Evolutionary conservation across 202 grass and related monocot genomes (phyloP), one percentile per base, ranked within the genome.

Genomic region (Carex arenaria): DNA sequence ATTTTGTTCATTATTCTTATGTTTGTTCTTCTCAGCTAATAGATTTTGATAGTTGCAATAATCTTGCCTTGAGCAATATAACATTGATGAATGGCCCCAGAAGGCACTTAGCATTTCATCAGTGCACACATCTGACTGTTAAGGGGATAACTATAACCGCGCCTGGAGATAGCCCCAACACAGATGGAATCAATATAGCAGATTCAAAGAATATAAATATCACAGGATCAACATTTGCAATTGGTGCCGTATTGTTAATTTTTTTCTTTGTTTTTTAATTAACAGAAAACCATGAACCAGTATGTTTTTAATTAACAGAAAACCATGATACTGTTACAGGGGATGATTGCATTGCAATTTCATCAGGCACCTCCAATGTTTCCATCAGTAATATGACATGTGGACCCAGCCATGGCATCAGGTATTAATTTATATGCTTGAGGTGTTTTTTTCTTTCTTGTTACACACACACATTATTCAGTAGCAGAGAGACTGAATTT

Each of bases 321-420:
- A 9, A 38, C 5, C 14, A 69, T 9, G 13, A 55, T 71, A 4
- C 85, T 85, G 83, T 28, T 43, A 70, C 82, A 93, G 89, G 89
- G n/a, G 94, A 93, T 87, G 91, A 97, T 17, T 97, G 91, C 14
- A 47, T 97, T 14, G 88, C 94, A 5, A 85, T 97, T 20, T 65
- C 86, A 26, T 64, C 87, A 7, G 5, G 20, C 12, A 87, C 83
- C 23, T 86, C 20, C 2, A 63, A 93, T 78, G 72, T 90, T 47
- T 68, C 47, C 5, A 19, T 97, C 28, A 81, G 63, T 18, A 4
- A 30, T 12, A 84, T 42, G 76, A 67, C 13, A 0, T 97, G 94
- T 45, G 94, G 94, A 28, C 94, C 94, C 22, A 89, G 94, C 10
- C 94, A 97, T 73, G 91, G 91, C 20, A 87, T 93, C 85, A 93